Conservation (phyloP, 2,329 filamentous ascomycete species). For the Simplicillium sp. region DNA sequence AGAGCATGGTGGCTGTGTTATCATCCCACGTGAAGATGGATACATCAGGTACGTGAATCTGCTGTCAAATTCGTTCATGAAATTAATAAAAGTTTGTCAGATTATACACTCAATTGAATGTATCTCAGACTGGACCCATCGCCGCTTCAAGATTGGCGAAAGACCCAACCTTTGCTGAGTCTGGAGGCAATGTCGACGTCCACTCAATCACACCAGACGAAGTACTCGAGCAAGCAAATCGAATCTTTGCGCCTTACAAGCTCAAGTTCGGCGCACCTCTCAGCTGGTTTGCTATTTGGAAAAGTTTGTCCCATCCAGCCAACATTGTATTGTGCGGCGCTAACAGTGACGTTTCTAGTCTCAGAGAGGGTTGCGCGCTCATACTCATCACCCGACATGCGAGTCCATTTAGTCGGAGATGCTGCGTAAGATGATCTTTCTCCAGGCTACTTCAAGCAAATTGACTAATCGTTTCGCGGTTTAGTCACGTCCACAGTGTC, state of each 20-base stretch:
- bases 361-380: too few species aligned
- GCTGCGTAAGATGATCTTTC: too few species aligned
- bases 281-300: constrained; percentile 25
- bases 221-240: constrained; percentile 21
- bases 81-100: too few species aligned
- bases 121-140: constrained; percentile 4
- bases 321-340: too few species aligned
- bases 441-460: too few species aligned
- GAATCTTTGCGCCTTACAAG: constrained; percentile 21
- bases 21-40: constrained; percentile 23
- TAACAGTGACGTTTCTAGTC: too few species aligned
- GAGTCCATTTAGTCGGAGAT: too few species aligned
- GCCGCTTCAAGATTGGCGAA: constrained; percentile 12
- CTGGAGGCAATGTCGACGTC: constrained; percentile 17
- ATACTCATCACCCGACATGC: too few species aligned
- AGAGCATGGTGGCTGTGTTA: constrained; percentile 19
- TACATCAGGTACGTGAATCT: constrained; percentile 13
- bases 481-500: constrained; percentile 21
- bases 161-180: constrained; percentile 14
- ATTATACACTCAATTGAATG: too few species aligned
- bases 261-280: constrained; percentile 18
- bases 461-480: too few species aligned
- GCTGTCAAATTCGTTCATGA: not conserved
- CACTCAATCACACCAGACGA: constrained; percentile 24
- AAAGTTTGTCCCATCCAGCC: constrained; percentile 10